phyloP scores from a whole-genome alignment of 1,284 basidiomycete genomes.

The Trichosporon sp. region DNA sequence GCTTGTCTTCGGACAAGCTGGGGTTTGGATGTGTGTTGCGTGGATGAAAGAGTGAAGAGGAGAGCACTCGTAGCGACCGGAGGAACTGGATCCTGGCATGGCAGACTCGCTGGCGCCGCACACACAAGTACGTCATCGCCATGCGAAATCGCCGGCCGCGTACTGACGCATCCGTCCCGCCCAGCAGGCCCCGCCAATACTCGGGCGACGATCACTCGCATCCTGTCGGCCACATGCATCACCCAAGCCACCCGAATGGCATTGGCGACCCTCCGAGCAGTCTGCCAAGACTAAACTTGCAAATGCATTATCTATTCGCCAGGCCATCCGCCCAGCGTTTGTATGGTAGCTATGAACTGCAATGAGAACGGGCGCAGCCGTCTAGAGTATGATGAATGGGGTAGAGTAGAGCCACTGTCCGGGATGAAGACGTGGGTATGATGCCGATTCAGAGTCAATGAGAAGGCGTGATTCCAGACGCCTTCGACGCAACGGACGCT shows the following conservation, averaged over 20 bases:
- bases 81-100: background rate
- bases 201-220: conserved; percentile 5
- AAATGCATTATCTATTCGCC: conserved; percentile 3
- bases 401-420: background rate
- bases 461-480: background rate
- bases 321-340: background rate
- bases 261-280: background rate
- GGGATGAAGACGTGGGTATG: background rate
- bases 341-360: background rate
- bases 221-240: background rate
- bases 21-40: background rate
- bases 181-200: background rate
- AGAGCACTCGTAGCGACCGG: background rate
- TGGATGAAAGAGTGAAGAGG: background rate
- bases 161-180: background rate
- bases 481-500: background rate
- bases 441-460: background rate
- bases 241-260: background rate
- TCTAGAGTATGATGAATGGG: background rate
- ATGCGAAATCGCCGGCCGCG: background rate
- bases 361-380: background rate
- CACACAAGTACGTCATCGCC: background rate
- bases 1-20: background rate
- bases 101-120: background rate
- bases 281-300: background rate